Conservation (phyloP, 768 basidiomycete genomes). For the Pleurotus salmoneostramineus region DNA sequence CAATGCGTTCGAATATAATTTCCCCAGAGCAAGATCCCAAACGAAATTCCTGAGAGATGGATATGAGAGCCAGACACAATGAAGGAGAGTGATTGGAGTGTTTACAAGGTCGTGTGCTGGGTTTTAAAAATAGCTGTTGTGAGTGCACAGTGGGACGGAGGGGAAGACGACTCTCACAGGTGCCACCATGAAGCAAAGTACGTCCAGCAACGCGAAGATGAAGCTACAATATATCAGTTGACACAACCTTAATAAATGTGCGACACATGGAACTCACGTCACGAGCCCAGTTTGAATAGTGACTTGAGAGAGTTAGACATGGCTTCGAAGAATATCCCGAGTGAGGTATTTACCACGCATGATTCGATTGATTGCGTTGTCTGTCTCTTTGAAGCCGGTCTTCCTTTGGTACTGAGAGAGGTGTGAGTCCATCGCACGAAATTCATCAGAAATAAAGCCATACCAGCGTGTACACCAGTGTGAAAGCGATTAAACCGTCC, state of each 20-base stretch:
- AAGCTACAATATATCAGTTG: too few species aligned
- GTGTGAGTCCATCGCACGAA: not conserved
- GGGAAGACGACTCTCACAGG: slow-evolving; percentile 3
- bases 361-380: slow-evolving; percentile 30
- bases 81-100: not conserved
- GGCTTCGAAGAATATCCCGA: not conserved
- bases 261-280: slow-evolving; percentile 12
- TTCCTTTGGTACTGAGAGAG: slow-evolving; percentile 21
- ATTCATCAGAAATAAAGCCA: not conserved
- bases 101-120: slow-evolving; percentile 42
- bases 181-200: slow-evolving; percentile 11
- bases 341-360: slow-evolving; percentile 20
- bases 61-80: not conserved
- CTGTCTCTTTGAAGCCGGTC: slow-evolving; percentile 31
- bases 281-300: slow-evolving; percentile 35
- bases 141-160: not conserved
- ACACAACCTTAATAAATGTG: too few species aligned
- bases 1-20: slow-evolving; percentile 45
- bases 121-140: not conserved
- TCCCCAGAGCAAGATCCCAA: slow-evolving; percentile 44
- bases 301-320: slow-evolving; percentile 16
- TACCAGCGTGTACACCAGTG: slow-evolving; percentile 34
- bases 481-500: slow-evolving; percentile 36
- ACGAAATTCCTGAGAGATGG: slow-evolving; percentile 35
- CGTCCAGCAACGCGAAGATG: slow-evolving; percentile 8